A percentile compares a stretch with the other conserved stretches of the same genome.
Evolutionary conservation across 345 rosid species (phyloP).

Genomic region (Lepidium aucheri): DNA sequence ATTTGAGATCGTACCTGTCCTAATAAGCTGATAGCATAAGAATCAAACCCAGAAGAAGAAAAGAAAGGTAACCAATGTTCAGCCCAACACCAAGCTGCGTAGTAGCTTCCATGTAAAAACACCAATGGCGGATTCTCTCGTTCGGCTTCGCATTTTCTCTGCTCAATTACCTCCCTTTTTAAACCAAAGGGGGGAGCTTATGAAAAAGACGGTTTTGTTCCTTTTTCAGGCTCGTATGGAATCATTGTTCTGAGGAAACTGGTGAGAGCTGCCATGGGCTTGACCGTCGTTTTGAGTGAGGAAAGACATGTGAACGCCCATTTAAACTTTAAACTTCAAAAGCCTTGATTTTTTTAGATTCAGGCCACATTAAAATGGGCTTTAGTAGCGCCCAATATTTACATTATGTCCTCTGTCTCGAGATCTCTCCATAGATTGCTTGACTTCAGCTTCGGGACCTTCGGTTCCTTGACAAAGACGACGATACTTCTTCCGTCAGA

Average conservation of each 20-base stretch:
- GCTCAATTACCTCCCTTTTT: slow-evolving; percentile 74
- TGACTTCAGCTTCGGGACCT: slow-evolving; percentile 1
- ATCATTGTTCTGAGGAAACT: slow-evolving; percentile 20
- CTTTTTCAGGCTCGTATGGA: slow-evolving; percentile 48
- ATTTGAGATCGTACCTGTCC: slow-evolving; percentile 47
- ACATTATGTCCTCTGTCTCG: not conserved
- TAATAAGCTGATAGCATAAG: slow-evolving; percentile 73
- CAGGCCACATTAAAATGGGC: not conserved
- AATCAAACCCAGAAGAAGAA: slow-evolving; percentile 66
- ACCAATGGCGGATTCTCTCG: slow-evolving; percentile 48
- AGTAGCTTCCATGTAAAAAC: slow-evolving; percentile 87
- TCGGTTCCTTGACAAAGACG: slow-evolving; percentile 12
- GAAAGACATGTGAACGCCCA: slow-evolving; percentile 6
- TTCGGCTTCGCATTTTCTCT: slow-evolving; percentile 26
- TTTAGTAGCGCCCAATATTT: not conserved
- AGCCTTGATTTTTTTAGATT: no score
- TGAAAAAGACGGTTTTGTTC: slow-evolving; percentile 67
- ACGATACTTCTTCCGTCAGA: slow-evolving; percentile 7
- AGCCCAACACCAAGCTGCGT: slow-evolving; percentile 99
- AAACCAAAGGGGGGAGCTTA: slow-evolving; percentile 74
- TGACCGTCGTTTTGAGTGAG: slow-evolving; percentile 14
- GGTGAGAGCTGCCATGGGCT: slow-evolving; percentile 32
- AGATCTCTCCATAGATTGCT: slow-evolving; percentile 13
- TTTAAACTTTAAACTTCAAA: no score
- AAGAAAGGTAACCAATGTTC: slow-evolving; percentile 87